phyloP scores from a whole-genome alignment of 1,284 basidiomycete species.

The Sporisorium reilianum region DNA sequence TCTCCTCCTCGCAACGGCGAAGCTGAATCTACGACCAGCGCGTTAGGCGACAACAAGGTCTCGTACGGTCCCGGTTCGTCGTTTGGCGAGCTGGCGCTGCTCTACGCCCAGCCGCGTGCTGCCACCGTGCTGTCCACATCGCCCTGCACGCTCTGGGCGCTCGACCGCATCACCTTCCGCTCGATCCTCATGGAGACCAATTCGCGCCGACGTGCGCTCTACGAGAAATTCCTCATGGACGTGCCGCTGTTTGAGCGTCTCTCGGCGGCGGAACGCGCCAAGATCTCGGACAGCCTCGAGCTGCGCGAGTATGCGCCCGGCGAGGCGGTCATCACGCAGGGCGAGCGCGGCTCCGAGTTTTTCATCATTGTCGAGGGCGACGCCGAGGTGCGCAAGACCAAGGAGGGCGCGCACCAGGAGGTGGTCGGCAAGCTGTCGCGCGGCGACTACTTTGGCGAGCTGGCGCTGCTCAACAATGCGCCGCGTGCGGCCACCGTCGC shows the following conservation, averaged over 20 bases:
- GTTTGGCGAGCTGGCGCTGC: conserved; percentile 95
- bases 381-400: conserved; percentile 85
- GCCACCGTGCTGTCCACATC: conserved; percentile 90
- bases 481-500: conserved; percentile 94
- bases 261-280: conserved; percentile 87
- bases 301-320: conserved; percentile 85
- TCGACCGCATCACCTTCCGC: conserved; percentile 97
- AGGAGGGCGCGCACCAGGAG: conserved; percentile 72
- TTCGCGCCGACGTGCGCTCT: conserved; percentile 85
- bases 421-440: conserved; percentile 81
- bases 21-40: conserved; percentile 17
- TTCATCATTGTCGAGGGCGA: conserved; percentile 95
- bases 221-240: conserved; percentile 92
- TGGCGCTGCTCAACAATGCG: conserved; percentile 84
- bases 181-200: conserved; percentile 80
- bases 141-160: conserved; percentile 86
- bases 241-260: conserved; percentile 89
- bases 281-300: conserved; percentile 94
- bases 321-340: conserved; percentile 87
- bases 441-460: conserved; percentile 98
- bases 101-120: conserved; percentile 96
- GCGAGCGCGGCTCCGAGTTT: conserved; percentile 95
- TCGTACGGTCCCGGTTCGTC: conserved; percentile 87
- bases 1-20: conserved; percentile 36
- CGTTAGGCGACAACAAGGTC: conserved; percentile 70